Evolutionary conservation across 306 rosid species (phyloP).

Genomic region (Cucurbita ficifolia): DNA sequence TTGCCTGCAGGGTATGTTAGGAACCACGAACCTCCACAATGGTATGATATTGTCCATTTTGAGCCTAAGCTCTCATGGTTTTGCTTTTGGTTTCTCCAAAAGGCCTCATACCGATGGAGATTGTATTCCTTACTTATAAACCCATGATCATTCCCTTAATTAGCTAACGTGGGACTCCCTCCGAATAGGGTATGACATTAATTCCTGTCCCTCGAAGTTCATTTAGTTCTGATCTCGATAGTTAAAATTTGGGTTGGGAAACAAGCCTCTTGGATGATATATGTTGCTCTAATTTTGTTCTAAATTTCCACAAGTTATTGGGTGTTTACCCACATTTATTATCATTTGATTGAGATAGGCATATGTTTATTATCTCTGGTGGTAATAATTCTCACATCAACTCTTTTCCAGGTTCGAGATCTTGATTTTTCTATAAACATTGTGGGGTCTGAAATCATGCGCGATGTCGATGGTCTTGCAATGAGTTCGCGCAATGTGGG

Average conservation of each 20-base stretch:
- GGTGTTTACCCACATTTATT: not conserved
- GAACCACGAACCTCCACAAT: no score
- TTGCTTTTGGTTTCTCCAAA: no score
- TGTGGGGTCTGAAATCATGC: slow-evolving; percentile 52
- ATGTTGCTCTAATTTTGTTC: not conserved
- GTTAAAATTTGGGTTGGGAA: not conserved
- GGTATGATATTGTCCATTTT: no score
- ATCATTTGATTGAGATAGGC: not conserved
- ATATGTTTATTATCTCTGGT: not conserved
- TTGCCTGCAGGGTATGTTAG: not conserved
- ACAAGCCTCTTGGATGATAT: not conserved
- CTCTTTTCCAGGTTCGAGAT: slow-evolving; percentile 56
- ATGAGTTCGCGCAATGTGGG: slow-evolving; percentile 88
- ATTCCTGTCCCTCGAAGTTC: not conserved
- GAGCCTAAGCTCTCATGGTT: no score
- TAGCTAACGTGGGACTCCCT: no score
- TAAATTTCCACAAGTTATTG: not conserved
- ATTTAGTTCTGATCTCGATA: not conserved
- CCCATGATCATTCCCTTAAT: no score
- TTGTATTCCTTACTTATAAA: no score
- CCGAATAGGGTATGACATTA: not conserved
- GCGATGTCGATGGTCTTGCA: slow-evolving; percentile 76
- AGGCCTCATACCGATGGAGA: no score
- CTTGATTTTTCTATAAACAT: slow-evolving; percentile 67
- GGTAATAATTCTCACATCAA: not conserved